Conservation (phyloP, 371 early-diverging fungal genomes). For the Chytridium lagenaria region DNA sequence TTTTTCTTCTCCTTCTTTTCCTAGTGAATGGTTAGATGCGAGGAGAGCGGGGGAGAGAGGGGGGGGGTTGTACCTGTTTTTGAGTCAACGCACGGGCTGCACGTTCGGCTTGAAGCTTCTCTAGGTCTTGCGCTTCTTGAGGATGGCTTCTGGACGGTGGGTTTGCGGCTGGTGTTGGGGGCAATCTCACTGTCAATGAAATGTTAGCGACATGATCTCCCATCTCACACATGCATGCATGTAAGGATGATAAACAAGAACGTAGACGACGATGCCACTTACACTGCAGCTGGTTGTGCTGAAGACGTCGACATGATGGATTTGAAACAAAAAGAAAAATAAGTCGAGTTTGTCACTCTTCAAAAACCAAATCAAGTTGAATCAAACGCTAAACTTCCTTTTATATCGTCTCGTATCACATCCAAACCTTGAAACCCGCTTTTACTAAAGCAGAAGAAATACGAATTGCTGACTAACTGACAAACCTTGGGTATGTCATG, state of each 20-base stretch:
- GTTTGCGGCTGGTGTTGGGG: slow-evolving; percentile 30
- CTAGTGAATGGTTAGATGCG: slow-evolving; percentile 52
- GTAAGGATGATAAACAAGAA: too few relatives aligned
- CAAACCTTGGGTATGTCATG: too few relatives aligned
- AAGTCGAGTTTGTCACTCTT: too few relatives aligned
- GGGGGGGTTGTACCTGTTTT: slow-evolving; percentile 66
- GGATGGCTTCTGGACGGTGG: slow-evolving; percentile 86
- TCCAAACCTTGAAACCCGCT: too few relatives aligned
- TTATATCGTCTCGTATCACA: too few relatives aligned
- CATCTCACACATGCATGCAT: too few relatives aligned
- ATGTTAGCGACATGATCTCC: neutral
- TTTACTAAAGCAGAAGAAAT: too few relatives aligned
- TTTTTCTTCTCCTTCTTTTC: slow-evolving; percentile 81
- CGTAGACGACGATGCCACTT: neutral
- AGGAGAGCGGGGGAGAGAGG: neutral
- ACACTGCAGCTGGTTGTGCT: neutral
- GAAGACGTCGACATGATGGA: neutral
- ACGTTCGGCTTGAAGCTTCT: slow-evolving; percentile 81
- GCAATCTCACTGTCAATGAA: neutral
- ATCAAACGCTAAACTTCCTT: too few relatives aligned
- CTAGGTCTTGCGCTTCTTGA: slow-evolving; percentile 95
- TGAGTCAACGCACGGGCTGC: slow-evolving; percentile 68
- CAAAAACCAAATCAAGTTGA: too few relatives aligned
- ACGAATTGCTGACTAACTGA: too few relatives aligned
- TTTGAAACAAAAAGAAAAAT: neutral